phyloP scores from a whole-genome alignment of 306 rosid genomes.

The Clitoria ternatea region DNA sequence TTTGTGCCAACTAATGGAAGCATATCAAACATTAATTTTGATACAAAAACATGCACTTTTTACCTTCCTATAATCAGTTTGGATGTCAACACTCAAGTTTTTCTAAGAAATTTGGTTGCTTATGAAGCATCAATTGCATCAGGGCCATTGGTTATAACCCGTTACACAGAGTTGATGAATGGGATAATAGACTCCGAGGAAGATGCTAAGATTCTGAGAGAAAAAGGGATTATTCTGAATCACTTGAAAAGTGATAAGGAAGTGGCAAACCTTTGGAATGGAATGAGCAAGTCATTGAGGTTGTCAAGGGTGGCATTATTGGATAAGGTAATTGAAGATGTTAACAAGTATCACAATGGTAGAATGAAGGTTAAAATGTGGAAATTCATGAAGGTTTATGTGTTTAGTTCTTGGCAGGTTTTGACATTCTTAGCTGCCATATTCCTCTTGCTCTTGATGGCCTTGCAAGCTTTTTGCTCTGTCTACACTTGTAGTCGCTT shows the following conservation, averaged over 20 bases:
- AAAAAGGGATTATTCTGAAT: slow-evolving; percentile 51
- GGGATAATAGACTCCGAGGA: slow-evolving; percentile 72
- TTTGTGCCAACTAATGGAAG: slow-evolving; percentile 43
- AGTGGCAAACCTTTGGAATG: slow-evolving; percentile 60
- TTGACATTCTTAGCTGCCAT: slow-evolving; percentile 55
- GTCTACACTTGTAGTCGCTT: slow-evolving; percentile 31
- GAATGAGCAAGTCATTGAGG: slow-evolving; percentile 65
- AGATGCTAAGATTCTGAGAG: slow-evolving; percentile 54
- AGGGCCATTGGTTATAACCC: slow-evolving; percentile 58
- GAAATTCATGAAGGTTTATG: slow-evolving; percentile 44
- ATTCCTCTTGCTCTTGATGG: slow-evolving; percentile 48
- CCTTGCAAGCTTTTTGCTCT: slow-evolving; percentile 38
- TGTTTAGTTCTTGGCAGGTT: slow-evolving; percentile 61
- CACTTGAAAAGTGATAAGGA: slow-evolving; percentile 68
- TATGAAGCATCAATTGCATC: slow-evolving; percentile 66
- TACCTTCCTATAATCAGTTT: slow-evolving; percentile 53
- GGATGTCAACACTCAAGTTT: slow-evolving; percentile 52
- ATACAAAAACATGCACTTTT: slow-evolving; percentile 32
- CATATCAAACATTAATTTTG: slow-evolving; percentile 49
- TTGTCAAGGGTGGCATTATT: slow-evolving; percentile 57
- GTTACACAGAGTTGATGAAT: slow-evolving; percentile 69
- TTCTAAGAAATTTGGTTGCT: slow-evolving; percentile 69
- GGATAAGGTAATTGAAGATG: slow-evolving; percentile 74
- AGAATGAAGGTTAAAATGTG: slow-evolving; percentile 53
- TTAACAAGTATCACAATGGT: slow-evolving; percentile 54